Percentiles rank a stretch among this genome's conserved stretches.
Conservation (phyloP, 345 rosid species). For the Heritiera littoralis region DNA sequence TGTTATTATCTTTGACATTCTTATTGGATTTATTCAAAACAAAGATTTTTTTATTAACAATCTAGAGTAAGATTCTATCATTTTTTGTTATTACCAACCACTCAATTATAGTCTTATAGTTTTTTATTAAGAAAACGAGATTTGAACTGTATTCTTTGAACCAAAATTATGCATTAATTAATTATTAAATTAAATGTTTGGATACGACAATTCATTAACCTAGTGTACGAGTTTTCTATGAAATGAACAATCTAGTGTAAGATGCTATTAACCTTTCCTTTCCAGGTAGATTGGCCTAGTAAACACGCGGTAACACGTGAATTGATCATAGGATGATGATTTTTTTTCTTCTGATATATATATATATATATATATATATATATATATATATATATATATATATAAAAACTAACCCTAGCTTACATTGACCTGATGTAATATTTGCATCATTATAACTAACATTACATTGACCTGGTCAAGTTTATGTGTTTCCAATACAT, state of each 20-base stretch:
- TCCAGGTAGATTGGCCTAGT: constrained; percentile 25
- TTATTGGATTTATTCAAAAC: background rate
- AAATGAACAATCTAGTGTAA: background rate
- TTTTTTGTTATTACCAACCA: no score
- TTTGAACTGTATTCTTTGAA: no score
- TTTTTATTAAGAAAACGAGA: no score
- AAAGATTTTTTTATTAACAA: constrained; percentile 3
- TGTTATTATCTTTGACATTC: constrained; percentile 28
- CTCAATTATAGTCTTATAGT: no score
- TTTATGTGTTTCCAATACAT: background rate
- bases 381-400: no score
- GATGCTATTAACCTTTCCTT: constrained; percentile 14
- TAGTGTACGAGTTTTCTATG: no score
- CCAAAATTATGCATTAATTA: no score
- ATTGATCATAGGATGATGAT: background rate
- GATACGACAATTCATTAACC: no score
- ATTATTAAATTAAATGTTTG: no score
- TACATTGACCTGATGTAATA: constrained; percentile 35
- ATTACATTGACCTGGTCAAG: background rate
- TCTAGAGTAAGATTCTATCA: background rate
- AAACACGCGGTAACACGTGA: constrained; percentile 29
- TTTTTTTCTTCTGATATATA: background rate
- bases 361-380: no score
- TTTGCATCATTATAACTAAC: constrained; percentile 26
- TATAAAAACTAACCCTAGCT: constrained; percentile 22